Base-by-base conservation (phyloP, 192 early-diverging fungal genomes). In the Mortierella antarctica region DNA sequence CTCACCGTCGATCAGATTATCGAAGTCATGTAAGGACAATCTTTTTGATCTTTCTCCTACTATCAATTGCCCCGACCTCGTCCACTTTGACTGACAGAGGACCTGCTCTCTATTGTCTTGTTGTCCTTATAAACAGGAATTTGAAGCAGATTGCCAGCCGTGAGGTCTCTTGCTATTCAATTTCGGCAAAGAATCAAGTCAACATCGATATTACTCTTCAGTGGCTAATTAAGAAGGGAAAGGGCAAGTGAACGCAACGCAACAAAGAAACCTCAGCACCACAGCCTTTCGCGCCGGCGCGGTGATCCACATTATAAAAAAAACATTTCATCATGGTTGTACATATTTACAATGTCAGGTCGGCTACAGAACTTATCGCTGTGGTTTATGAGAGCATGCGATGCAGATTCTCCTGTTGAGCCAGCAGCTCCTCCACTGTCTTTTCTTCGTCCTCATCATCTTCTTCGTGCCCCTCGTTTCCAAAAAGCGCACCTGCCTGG, bases 101-200 rank as follows among this genome's bases (percentile, higher is more conserved):
- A 2, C 13, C n/a, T 51, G 50, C n/a, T 51, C 13, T 51, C n/a
- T 18, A 44, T 31, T 23, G 9, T 57, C 14, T 62, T 64, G 54
- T 74, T 48, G 12, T 70, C 17, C 41, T 44, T 51, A 67, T 10
- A 31, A 63, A 58, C 61, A 95, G 94, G 73, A 92, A 94, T 60
- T 85, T 99, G 71, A 94, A 95, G 82, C 86, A 89, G 15, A 97
- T 98, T 74, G 92, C 92, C 23, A 92, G 92, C 71, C 90, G 98
- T 20, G 98, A 99, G 83, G 97, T 99, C 41, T 93, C 96, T 9
- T 98, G 96, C 86, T 99, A 99, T 83, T 98, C 96, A 11, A 97
- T 98, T 66, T 99, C 97, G 15, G 96, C 97, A 40, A 99, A 99
- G 86, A 98, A 98, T 73, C 90, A 95, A 72, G 92, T 95, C 74